Evolutionary conservation across 176 grass and related monocot genomes (phyloP), one percentile per base, ranked within the genome.

Genomic region (Aechmea fasciata): DNA sequence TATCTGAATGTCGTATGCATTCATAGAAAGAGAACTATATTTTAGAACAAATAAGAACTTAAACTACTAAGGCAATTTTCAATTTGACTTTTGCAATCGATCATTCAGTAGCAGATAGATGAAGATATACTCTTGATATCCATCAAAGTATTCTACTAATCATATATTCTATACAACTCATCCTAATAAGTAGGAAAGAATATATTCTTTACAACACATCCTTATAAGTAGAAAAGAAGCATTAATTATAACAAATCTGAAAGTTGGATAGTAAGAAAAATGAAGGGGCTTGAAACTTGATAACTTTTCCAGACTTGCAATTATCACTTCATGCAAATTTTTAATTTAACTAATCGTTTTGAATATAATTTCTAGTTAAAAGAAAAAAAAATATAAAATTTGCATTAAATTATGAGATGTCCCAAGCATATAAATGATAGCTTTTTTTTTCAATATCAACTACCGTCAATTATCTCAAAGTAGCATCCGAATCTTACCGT

Each of bases 321-420:
- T 87, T 88, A 82, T 90, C 69, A 94, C 84, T 81, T 90, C 85
- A 62, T 99, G 82, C 53, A 99, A 67, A 82, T 84, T 90, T 52
- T 18, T 84, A 47, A 99, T 94, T 69, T 94, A 13, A 69, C 53
- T 72, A 90, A 66, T 63, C 84, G 87, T 52, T 87, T 84, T 26
- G 82, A 90, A 73, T 73, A 54, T n/a, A n/a, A n/a, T n/a, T 86
- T 78, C 90, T 99, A 72, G 3, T 79, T 48, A 71, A 51, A 57
- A 80, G 64, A 49, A 67, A 78, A 50, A 70, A 65, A 71, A 77
- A 77, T 25, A 54, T 61, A 48, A 78, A 71, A 49, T 12, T 62
- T 53, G 29, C 23, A 68, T 14, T 65, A 33, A 33, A 51, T 19
- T 65, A 59, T 47, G 52, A 73, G 13, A 10, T 59, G 48, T 26